A percentile compares a stretch with the other conserved stretches of the same genome.
Evolutionary conservation across 306 rosid genomes (phyloP).

Genomic region (Lablab purpureus): DNA sequence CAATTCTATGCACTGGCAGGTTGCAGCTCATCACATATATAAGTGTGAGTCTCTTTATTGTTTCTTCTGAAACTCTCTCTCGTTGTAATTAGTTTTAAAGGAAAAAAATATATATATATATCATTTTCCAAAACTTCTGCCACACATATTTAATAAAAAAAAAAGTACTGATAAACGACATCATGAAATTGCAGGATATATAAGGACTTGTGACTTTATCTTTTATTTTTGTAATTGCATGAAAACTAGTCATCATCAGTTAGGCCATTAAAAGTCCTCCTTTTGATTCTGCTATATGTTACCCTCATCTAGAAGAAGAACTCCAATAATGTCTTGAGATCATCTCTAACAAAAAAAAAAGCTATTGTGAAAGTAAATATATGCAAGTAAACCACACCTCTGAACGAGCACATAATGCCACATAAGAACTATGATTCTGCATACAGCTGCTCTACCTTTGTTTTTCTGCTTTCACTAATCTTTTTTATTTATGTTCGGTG

Average conservation of each 20-base stretch:
- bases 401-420: not conserved
- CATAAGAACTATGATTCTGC: not conserved
- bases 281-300: not conserved
- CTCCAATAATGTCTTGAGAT: not conserved
- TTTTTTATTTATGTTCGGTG: not conserved
- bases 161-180: not conserved
- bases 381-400: not conserved
- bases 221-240: not conserved
- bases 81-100: not conserved
- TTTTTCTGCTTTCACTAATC: not conserved
- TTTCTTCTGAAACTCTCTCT: conserved; percentile 32
- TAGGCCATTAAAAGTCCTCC: not conserved
- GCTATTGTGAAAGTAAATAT: not conserved
- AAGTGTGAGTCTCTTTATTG: conserved; percentile 33
- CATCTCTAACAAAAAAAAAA: not conserved
- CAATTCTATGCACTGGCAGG: conserved; percentile 34
- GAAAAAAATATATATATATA: not conserved
- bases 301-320: not conserved
- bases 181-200: not conserved
- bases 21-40: conserved; percentile 11
- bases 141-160: not conserved
- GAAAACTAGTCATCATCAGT: not conserved
- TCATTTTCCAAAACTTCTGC: not conserved
- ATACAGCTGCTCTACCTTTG: not conserved
- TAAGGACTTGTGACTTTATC: not conserved